Conservation (phyloP, 2,329 filamentous ascomycete species). For the Colletotrichum spaethianum region DNA sequence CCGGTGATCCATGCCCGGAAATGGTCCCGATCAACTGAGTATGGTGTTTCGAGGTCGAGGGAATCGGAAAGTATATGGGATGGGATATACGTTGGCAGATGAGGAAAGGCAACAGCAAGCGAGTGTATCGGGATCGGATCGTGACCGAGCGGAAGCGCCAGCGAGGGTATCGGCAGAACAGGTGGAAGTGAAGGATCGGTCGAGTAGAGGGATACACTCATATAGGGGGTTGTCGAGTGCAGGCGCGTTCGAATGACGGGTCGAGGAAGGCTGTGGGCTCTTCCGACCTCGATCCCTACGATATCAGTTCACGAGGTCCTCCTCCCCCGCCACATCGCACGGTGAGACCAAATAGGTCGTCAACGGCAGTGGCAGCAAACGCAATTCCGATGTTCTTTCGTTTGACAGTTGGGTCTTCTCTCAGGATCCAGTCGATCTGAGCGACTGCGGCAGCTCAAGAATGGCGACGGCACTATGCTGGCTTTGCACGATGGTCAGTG, state of each 20-base stretch:
- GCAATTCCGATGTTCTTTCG: conserved; percentile 39
- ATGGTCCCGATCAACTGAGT: conserved; percentile 24
- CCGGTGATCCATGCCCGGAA: conserved; percentile 74
- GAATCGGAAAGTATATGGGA: neutral
- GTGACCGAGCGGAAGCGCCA: conserved; percentile 20
- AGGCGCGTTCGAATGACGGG: conserved; percentile 25
- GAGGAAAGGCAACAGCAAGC: conserved; percentile 27
- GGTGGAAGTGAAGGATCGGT: conserved; percentile 13
- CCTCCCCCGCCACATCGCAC: conserved; percentile 63
- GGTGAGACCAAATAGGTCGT: conserved; percentile 46
- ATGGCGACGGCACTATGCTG: conserved; percentile 1
- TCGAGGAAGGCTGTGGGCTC: conserved; percentile 38
- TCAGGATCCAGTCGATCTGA: conserved; percentile 35
- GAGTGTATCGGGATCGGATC: conserved; percentile 16
- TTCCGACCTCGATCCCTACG: conserved; percentile 53
- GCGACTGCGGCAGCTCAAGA: conserved; percentile 34
- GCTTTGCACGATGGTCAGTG: conserved; percentile 19
- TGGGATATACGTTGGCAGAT: conserved; percentile 8
- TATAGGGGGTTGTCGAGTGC: neutral
- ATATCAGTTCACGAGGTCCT: conserved; percentile 55
- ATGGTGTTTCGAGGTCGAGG: conserved; percentile 34
- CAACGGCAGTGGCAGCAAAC: conserved; percentile 39
- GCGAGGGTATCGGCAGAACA: conserved; percentile 25
- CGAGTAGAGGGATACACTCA: conserved; percentile 1
- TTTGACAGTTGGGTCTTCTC: conserved; percentile 6